phyloP scores from a whole-genome alignment of 192 early-diverging fungal genomes.

The Hyaloraphidium curvatum region DNA sequence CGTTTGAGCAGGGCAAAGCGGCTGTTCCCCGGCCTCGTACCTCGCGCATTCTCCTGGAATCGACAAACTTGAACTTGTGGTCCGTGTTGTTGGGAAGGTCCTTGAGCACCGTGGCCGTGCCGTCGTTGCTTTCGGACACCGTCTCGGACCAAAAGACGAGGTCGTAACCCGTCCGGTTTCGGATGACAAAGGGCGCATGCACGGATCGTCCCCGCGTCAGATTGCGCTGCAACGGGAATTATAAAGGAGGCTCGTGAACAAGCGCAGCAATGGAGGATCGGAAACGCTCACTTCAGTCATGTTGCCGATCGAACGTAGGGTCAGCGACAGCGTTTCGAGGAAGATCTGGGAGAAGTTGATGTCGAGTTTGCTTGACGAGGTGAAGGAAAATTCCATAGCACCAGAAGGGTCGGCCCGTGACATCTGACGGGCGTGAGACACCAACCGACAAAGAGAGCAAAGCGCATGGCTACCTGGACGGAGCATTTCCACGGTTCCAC shows the following conservation, averaged over 20 bases:
- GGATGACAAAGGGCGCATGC: constrained; percentile 60
- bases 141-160: constrained; percentile 74
- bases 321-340: constrained; percentile 19
- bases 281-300: not conserved
- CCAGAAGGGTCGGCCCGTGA: too few species aligned
- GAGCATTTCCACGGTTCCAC: constrained; percentile 75
- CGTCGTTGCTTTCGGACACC: constrained; percentile 31
- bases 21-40: constrained; percentile 26
- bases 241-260: too few species aligned
- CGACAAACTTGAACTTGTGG: constrained; percentile 42
- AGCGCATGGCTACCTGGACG: constrained; percentile 24
- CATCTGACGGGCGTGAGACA: too few species aligned
- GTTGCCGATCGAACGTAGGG: constrained; percentile 11
- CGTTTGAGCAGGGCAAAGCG: too few species aligned
- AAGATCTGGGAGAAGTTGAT: constrained; percentile 71
- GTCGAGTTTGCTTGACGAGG: constrained; percentile 52
- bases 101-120: constrained; percentile 21
- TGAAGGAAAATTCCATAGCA: too few species aligned
- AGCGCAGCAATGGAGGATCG: too few species aligned
- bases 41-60: constrained; percentile 84
- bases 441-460: too few species aligned
- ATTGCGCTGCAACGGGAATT: constrained; percentile 3
- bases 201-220: constrained; percentile 10
- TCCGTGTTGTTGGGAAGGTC: not conserved
- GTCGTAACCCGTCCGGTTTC: constrained; percentile 79